Percentiles rank a stretch among this genome's conserved stretches.
Evolutionary conservation across 2,329 filamentous ascomycete genomes (phyloP).

Genomic region (Coniochaeta prunicola): DNA sequence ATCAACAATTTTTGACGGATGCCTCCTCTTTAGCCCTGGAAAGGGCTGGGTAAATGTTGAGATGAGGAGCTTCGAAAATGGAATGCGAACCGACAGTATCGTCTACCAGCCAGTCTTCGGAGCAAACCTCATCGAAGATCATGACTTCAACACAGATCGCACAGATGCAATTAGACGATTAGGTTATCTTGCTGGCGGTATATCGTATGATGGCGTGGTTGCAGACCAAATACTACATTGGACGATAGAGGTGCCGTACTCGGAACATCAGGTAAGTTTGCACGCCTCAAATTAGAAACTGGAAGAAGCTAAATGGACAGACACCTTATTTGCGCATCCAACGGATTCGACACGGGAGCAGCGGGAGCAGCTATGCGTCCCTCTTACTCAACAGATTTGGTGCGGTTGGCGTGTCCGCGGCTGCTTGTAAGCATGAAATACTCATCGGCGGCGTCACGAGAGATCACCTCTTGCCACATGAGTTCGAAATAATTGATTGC

Average conservation of each 20-base stretch:
- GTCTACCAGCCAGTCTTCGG: conserved; percentile 34
- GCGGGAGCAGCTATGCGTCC: background rate
- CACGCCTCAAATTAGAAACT: background rate
- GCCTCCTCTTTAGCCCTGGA: conserved; percentile 42
- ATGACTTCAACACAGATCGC: background rate
- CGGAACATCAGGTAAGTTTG: conserved; percentile 23
- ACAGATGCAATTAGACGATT: conserved; percentile 20
- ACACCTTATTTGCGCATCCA: conserved; percentile 18
- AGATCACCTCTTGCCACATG: conserved; percentile 31
- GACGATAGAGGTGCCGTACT: conserved; percentile 38
- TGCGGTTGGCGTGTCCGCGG: conserved; percentile 25
- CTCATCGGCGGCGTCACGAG: conserved; percentile 37
- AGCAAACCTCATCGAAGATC: conserved; percentile 23
- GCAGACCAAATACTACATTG: conserved; percentile 58
- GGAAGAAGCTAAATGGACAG: background rate
- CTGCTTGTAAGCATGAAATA: conserved; percentile 12
- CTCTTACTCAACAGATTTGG: conserved; percentile 32
- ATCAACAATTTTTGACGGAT: conserved; percentile 39
- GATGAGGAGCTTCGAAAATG: conserved; percentile 23
- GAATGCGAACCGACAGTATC: conserved; percentile 19
- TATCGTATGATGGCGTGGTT: conserved; percentile 56
- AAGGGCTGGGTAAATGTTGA: conserved; percentile 34
- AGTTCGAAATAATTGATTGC: conserved; percentile 46
- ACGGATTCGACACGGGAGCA: conserved; percentile 7
- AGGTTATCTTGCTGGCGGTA: conserved; percentile 68